Conservation (phyloP, 2,329 filamentous ascomycete species). For the Verticillium zaregamsianum region DNA sequence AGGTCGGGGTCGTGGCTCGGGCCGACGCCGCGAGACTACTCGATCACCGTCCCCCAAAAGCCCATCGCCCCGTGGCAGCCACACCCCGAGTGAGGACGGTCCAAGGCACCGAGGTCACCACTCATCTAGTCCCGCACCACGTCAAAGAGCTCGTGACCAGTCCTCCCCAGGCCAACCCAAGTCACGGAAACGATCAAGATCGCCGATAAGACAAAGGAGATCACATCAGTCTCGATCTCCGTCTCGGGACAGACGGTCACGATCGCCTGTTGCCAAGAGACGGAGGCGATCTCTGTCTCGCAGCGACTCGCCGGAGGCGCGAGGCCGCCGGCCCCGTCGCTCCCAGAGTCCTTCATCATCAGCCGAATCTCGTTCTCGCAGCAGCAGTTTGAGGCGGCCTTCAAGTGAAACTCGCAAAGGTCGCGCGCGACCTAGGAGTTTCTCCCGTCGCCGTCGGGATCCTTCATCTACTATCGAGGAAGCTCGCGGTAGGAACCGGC, state of each 20-base stretch:
- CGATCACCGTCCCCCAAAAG: conserved; percentile 30
- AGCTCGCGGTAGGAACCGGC: neutral
- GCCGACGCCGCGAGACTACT: conserved; percentile 31
- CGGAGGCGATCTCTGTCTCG: conserved; percentile 22
- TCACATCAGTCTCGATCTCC: conserved; percentile 26
- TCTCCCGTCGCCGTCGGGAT: conserved; percentile 2
- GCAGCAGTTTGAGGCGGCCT: conserved; percentile 20
- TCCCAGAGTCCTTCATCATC: conserved; percentile 24
- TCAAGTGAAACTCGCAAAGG: neutral
- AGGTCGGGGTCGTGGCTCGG: conserved; percentile 31
- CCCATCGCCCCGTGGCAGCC: conserved; percentile 22
- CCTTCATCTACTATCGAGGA: neutral
- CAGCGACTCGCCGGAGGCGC: conserved; percentile 7
- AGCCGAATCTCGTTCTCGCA: conserved; percentile 31
- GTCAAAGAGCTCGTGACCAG: conserved; percentile 25
- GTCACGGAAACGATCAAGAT: conserved; percentile 35
- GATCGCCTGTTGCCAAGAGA: conserved; percentile 10
- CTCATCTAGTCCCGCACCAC: conserved; percentile 27
- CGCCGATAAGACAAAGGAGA: conserved; percentile 25
- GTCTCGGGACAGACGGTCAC: conserved; percentile 28
- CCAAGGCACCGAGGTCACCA: conserved; percentile 23
- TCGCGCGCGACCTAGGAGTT: conserved; percentile 13
- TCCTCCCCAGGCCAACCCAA: conserved; percentile 24
- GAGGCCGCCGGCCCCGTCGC: neutral
- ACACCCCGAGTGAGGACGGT: conserved; percentile 21